A percentile compares a stretch with the other conserved stretches of the same genome.
These are phyloP conservation scores for Fusarium vanettenii DNA, from an alignment of 2,329 filamentous ascomycete species.

Conservation along the genomic window DNA sequence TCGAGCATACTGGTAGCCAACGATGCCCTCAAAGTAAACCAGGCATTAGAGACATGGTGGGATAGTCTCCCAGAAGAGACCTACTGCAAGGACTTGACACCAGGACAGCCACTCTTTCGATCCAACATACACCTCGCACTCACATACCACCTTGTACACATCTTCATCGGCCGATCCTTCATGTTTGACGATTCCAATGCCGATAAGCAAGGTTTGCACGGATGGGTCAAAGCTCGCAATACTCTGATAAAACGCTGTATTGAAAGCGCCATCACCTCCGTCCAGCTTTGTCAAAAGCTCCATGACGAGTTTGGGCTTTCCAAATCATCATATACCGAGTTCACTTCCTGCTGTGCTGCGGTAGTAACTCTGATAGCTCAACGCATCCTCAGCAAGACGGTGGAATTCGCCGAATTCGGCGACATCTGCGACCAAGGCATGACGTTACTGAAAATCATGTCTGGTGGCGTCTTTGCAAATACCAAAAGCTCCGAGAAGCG, in stretches of 20 bases:
- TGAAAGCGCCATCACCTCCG: conserved; percentile 2
- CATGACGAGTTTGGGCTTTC: conserved; percentile 18
- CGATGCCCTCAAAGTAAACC: conserved; percentile 1
- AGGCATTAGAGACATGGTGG: conserved; percentile 6
- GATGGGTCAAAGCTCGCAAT: conserved; percentile 4
- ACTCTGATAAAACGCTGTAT: conserved; percentile 8
- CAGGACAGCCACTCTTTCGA: conserved; percentile 19
- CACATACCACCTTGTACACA: conserved; percentile 23
- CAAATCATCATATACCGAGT: conserved; percentile 28
- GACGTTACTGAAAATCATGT: conserved; percentile 14
- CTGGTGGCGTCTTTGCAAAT: conserved; percentile 8
- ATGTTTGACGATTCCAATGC: conserved; percentile 10
- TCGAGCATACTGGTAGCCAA: neutral
- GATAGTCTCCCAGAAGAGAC: conserved; percentile 11
- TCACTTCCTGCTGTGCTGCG: conserved; percentile 24
- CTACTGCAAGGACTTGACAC: conserved; percentile 15
- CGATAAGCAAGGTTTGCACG: neutral
- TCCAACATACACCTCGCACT: conserved; percentile 28
- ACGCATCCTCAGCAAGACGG: conserved; percentile 6
- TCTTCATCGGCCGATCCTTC: conserved; percentile 24
- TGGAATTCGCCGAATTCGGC: neutral
- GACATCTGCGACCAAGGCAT: conserved; percentile 9
- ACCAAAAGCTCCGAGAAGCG: conserved; percentile 19
- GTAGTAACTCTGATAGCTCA: conserved; percentile 12
- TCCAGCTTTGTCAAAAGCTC: conserved; percentile 16